Evolutionary conservation across 2,329 filamentous ascomycete species (phyloP).

Genomic region (Penicillium sp.): DNA sequence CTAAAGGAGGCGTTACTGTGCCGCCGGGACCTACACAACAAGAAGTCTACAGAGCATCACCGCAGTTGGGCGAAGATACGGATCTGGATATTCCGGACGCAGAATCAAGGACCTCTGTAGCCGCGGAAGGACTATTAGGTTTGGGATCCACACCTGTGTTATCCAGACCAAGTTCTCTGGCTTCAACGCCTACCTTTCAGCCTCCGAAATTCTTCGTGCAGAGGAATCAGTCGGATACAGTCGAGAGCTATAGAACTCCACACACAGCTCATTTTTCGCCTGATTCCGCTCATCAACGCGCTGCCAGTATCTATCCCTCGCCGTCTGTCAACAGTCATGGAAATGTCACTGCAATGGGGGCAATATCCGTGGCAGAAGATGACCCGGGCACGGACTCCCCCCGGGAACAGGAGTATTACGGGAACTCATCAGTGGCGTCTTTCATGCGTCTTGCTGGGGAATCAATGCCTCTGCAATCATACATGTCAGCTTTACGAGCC

Average conservation of each 20-base stretch:
- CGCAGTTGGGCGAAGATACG: neutral
- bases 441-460: conserved; percentile 41
- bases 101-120: conserved; percentile 20
- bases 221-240: neutral
- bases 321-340: conserved; percentile 19
- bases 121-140: conserved; percentile 21
- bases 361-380: conserved; percentile 34
- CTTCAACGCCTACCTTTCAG: conserved; percentile 1
- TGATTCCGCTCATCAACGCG: neutral
- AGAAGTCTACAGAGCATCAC: neutral
- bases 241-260: neutral
- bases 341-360: conserved; percentile 42
- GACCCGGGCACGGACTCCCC: conserved; percentile 18
- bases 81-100: conserved; percentile 3
- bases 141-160: conserved; percentile 10
- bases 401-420: conserved; percentile 37
- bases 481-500: conserved; percentile 14
- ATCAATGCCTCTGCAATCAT: conserved; percentile 22
- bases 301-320: conserved; percentile 11
- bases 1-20: conserved; percentile 20
- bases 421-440: conserved; percentile 40
- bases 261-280: neutral
- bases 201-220: neutral
- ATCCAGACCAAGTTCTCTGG: neutral
- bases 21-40: conserved; percentile 11